Evolutionary conservation across 2,329 filamentous ascomycete species (phyloP).

Genomic region (Penicillium sp.): DNA sequence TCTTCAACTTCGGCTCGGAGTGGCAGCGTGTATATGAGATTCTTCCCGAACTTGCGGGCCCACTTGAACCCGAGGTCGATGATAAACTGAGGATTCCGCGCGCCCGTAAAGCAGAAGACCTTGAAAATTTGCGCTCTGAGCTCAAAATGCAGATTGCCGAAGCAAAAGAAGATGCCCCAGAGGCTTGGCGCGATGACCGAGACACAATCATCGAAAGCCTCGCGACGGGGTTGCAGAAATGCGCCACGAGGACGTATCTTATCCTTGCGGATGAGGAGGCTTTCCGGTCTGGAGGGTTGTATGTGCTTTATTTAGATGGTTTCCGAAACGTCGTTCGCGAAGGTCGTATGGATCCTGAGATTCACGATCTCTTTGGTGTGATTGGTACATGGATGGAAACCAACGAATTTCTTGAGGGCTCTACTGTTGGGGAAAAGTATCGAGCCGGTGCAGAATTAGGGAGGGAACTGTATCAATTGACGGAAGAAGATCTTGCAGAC

Average conservation of each 20-base stretch:
- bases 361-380: neutral
- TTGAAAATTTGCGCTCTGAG: too few relatives aligned
- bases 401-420: neutral
- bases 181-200: too few relatives aligned
- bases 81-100: too few relatives aligned
- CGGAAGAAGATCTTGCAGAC: conserved; percentile 1
- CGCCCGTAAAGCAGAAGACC: too few relatives aligned
- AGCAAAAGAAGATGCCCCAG: too few relatives aligned
- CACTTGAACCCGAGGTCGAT: too few relatives aligned
- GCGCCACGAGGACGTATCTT: neutral
- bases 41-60: too few relatives aligned
- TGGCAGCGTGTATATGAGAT: too few relatives aligned
- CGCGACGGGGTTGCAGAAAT: neutral
- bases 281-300: neutral
- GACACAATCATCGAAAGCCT: too few relatives aligned
- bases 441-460: conserved; percentile 4
- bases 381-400: neutral
- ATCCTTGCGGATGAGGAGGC: conserved; percentile 19
- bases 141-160: too few relatives aligned
- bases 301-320: conserved; percentile 4
- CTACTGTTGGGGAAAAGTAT: conserved; percentile 1
- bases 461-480: conserved; percentile 4
- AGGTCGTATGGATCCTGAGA: neutral
- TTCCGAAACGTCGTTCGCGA: conserved; percentile 7
- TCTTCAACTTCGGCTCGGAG: too few relatives aligned